Base-by-base conservation (phyloP, 73 alveolate species). In the Urostyla sp. region DNA sequence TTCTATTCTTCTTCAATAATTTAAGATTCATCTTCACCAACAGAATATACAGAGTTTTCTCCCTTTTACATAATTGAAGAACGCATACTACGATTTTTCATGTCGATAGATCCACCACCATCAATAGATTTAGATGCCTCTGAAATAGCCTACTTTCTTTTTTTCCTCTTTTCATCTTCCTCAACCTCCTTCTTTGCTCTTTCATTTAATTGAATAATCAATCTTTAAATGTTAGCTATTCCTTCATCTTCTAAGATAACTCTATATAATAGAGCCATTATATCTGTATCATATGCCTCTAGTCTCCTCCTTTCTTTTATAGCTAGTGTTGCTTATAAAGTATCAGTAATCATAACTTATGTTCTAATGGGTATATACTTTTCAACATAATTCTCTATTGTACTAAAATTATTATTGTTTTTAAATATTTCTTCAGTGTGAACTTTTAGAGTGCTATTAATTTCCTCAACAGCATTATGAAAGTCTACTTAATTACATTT, bases 181-280 rank as follows among this genome's bases (percentile, higher is more conserved):
- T 66, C 80, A 7, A 32, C 27, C 28, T 40, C 80, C 27, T 54
- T 10, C 44, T 66, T 66, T 40, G 80, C 80, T 66, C 51, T 66
- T 44, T 66, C 80, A 24, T 66, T 66, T 11, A 66, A 43, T 28
- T 66, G 43, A 3, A 44, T 66, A 10, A 66, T 66, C 80, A 40
- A n/a, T 24, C 26, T 66, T 15, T 66, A 24, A 21, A 66, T 43
- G 24, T 66, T 43, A 5, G 80, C 8, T 6, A 40, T 16, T 16
- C 80, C 80, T 11, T 66, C 43, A 26, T 66, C 80, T 11, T 66
- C 63, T 37, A 66, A 26, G 15, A 32, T 54, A 15, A 66, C 3
- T 44, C 44, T 66, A 26, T 66, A 66, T 4, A 66, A 48, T 21
- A 66, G 13, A 7, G 52, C 21, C 66, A 66, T 66, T 44, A 40